Evolutionary conservation across 768 basidiomycete genomes (phyloP), one percentile per base, ranked within the genome.

Genomic region (Lentinula aciculospora): DNA sequence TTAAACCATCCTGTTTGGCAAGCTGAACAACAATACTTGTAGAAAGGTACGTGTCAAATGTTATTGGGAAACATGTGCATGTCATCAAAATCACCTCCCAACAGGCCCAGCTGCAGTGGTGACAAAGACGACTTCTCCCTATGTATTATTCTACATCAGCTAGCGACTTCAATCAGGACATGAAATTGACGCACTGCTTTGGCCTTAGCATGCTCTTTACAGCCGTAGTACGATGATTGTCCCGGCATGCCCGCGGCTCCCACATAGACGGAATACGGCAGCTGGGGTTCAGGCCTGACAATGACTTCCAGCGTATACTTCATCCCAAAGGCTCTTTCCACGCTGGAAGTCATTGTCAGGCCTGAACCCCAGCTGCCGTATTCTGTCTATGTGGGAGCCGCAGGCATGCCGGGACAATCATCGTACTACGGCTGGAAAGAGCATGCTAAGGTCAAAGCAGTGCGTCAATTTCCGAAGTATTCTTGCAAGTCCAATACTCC

Each of bases 71-170:
- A 25, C 40, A 12, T 13, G 4, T 8, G 28, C 31, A 45, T n/a
- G 45, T 34, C 32, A 34, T 34, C 13, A 28, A 21, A 32, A 74
- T 15, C 64, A 77, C 74, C 74, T 73, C 56, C 82, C 82, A 6
- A 84, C 82, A 17, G 78, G 66, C 15, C 74, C 75, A 53, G 74
- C 71, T 0, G 73, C 81, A 4, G 78, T 70, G 1, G 70, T 72
- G 12, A 85, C 73, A 59, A 81, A 84, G n/a, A 72, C 77, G 0
- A 71, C 73, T 58, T 84, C 79, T 8, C 82, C 82, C 72, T 77
- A 42, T 15, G 25, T 21, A n/a, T 19, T 10, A 10, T 8, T 17
- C 19, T 15, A n/a, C 2, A n/a, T 44, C 25, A 40, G 28, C n/a
- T 21, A 10, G 10, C 7, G 12, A 15, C 27, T 13, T 2, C 3